phyloP scores from a whole-genome alignment of 2,329 filamentous ascomycete genomes.

The Corynespora cassiicola region DNA sequence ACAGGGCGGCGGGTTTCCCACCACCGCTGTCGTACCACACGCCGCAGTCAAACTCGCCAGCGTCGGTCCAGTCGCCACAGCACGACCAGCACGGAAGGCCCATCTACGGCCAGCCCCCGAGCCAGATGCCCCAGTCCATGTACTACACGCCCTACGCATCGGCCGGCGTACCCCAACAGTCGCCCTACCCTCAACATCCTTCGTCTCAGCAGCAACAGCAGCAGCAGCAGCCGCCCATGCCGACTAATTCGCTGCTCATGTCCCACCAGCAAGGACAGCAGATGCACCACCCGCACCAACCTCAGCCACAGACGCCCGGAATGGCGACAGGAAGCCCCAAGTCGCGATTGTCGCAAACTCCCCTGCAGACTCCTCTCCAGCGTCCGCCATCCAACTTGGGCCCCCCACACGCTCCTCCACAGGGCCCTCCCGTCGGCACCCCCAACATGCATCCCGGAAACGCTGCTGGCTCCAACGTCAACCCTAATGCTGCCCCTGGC shows the following conservation, averaged over 20 bases:
- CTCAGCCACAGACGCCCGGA: slow-evolving; percentile 58
- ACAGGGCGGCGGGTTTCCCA: slow-evolving; percentile 73
- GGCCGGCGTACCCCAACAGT: slow-evolving; percentile 59
- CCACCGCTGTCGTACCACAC: slow-evolving; percentile 90
- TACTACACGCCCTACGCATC: slow-evolving; percentile 68
- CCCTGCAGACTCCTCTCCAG: slow-evolving; percentile 62
- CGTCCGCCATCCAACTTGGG: slow-evolving; percentile 59
- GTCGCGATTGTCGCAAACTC: slow-evolving; percentile 54
- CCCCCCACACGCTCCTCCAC: slow-evolving; percentile 46
- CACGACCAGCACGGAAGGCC: slow-evolving; percentile 86
- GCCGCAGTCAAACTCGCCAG: slow-evolving; percentile 92
- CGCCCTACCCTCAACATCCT: slow-evolving; percentile 64
- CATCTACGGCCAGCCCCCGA: slow-evolving; percentile 80
- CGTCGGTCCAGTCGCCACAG: slow-evolving; percentile 88
- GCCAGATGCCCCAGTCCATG: slow-evolving; percentile 83
- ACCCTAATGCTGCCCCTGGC: slow-evolving; percentile 90
- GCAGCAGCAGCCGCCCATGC: slow-evolving; percentile 64
- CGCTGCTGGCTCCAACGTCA: slow-evolving; percentile 62
- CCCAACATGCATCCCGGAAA: slow-evolving; percentile 49
- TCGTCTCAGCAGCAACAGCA: slow-evolving; percentile 61
- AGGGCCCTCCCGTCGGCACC: slow-evolving; percentile 48
- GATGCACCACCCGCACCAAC: slow-evolving; percentile 49
- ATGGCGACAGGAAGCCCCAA: slow-evolving; percentile 69
- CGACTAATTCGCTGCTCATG: slow-evolving; percentile 57
- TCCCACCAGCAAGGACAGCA: slow-evolving; percentile 55